Evolutionary conservation across 345 rosid genomes (phyloP).

Genomic region (Lumnitzera racemosa): DNA sequence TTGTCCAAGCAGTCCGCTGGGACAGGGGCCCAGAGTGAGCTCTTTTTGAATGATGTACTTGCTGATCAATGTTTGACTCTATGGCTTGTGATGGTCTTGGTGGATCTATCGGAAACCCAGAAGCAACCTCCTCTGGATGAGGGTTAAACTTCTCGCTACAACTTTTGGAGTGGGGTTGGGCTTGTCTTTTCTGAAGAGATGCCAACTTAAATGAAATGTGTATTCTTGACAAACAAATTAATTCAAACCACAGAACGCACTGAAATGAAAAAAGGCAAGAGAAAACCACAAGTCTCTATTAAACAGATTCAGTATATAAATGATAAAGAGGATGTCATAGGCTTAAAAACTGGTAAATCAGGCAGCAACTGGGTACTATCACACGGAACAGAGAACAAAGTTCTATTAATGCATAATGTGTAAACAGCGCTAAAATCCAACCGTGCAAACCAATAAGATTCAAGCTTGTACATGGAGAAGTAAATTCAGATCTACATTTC

Average conservation of each 20-base stretch:
- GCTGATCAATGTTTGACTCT: conserved; percentile 54
- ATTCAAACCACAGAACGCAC: neutral
- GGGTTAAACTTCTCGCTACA: conserved; percentile 97
- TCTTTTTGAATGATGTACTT: conserved; percentile 61
- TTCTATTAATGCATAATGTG: too few relatives aligned
- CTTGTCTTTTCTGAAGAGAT: conserved; percentile 68
- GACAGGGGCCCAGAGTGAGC: conserved; percentile 92
- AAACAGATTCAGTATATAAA: too few relatives aligned
- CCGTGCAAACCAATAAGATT: too few relatives aligned
- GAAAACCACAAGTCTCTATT: too few relatives aligned
- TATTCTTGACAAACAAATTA: neutral
- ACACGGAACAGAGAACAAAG: too few relatives aligned
- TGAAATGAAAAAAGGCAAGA: too few relatives aligned
- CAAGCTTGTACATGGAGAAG: too few relatives aligned
- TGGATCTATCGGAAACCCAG: conserved; percentile 98
- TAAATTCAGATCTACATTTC: too few relatives aligned
- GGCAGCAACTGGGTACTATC: too few relatives aligned
- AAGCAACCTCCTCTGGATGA: conserved; percentile 94
- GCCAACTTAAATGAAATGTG: neutral
- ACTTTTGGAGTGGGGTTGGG: conserved; percentile 69
- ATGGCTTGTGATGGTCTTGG: conserved; percentile 77
- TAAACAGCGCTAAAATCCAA: too few relatives aligned
- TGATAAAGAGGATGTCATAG: too few relatives aligned
- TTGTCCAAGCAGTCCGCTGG: conserved; percentile 73
- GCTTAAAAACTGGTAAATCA: too few relatives aligned